Percentiles rank a stretch among this genome's conserved stretches.
phyloP scores from a whole-genome alignment of 1,139 yeast genomes.

The Debaryomyces subglobosus region DNA sequence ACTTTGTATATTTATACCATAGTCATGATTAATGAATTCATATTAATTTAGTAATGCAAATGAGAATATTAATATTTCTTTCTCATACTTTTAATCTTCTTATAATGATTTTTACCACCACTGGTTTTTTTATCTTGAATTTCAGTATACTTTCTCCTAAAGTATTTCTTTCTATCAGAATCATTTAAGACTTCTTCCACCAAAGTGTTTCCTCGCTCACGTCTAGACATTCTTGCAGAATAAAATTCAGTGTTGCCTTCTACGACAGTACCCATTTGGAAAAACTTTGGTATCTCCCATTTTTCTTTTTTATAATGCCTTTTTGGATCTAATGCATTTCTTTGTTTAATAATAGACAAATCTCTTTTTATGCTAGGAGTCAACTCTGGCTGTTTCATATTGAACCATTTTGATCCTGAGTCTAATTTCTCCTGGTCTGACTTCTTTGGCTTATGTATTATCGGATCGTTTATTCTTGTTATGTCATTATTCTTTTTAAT shows the following conservation, averaged over 20 bases:
- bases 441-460: conserved; percentile 24
- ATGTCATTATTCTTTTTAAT: conserved; percentile 21
- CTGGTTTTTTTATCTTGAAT: conserved; percentile 76
- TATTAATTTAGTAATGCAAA: conserved; percentile 4
- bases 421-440: conserved; percentile 25
- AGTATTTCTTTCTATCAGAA: conserved; percentile 69
- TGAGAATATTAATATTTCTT: conserved; percentile 40
- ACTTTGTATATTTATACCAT: conserved; percentile 1
- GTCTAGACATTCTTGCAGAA: conserved; percentile 68
- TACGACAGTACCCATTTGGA: conserved; percentile 86
- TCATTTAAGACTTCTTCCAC: conserved; percentile 84
- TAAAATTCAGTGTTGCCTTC: conserved; percentile 82
- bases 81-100: conserved; percentile 65
- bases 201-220: conserved; percentile 74
- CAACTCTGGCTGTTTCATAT: conserved; percentile 77
- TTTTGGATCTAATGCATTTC: conserved; percentile 93
- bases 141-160: conserved; percentile 80
- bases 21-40: conserved; percentile 8
- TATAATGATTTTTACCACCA: conserved; percentile 72
- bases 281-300: conserved; percentile 78
- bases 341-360: conserved; percentile 73
- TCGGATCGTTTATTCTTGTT: conserved; percentile 56
- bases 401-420: conserved; percentile 75
- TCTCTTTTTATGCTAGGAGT: conserved; percentile 78
- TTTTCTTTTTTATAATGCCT: conserved; percentile 90